Evolutionary conservation across 495 filamentous ascomycete species (phyloP).

Genomic region (Penicillium cinerascens): DNA sequence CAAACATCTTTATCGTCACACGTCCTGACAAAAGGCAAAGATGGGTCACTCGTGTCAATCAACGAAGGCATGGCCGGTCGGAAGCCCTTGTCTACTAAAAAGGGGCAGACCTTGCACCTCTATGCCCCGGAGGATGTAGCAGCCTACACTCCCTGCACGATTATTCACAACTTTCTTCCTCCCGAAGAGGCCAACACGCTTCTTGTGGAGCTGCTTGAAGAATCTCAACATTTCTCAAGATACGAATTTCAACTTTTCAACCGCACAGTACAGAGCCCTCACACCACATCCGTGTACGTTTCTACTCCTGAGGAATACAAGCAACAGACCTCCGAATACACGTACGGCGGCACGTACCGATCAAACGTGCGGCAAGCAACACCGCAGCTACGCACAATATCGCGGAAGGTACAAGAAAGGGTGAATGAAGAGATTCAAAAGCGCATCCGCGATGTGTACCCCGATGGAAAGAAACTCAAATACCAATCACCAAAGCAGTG

Average conservation of each 20-base stretch:
- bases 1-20: constrained; percentile 48
- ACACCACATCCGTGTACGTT: constrained; percentile 79
- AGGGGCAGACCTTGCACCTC: constrained; percentile 77
- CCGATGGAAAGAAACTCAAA: constrained; percentile 65
- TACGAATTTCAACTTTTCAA: constrained; percentile 83
- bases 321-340: constrained; percentile 71
- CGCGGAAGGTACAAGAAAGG: constrained; percentile 58
- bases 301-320: constrained; percentile 56
- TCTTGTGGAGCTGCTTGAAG: constrained; percentile 69
- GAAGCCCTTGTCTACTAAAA: constrained; percentile 54
- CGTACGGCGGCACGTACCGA: constrained; percentile 74
- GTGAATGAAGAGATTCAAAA: constrained; percentile 71
- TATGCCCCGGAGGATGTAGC: constrained; percentile 76
- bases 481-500: constrained; percentile 71
- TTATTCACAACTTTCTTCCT: constrained; percentile 88
- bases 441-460: constrained; percentile 61
- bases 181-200: constrained; percentile 65
- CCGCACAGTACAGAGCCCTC: constrained; percentile 73
- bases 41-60: constrained; percentile 23
- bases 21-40: constrained; percentile 27
- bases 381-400: constrained; percentile 64
- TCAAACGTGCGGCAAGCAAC: constrained; percentile 72
- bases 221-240: constrained; percentile 69
- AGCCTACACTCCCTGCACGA: constrained; percentile 77
- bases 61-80: constrained; percentile 36